phyloP scores from a whole-genome alignment of 2,329 filamentous ascomycete genomes.

The Mycogone perniciosa region DNA sequence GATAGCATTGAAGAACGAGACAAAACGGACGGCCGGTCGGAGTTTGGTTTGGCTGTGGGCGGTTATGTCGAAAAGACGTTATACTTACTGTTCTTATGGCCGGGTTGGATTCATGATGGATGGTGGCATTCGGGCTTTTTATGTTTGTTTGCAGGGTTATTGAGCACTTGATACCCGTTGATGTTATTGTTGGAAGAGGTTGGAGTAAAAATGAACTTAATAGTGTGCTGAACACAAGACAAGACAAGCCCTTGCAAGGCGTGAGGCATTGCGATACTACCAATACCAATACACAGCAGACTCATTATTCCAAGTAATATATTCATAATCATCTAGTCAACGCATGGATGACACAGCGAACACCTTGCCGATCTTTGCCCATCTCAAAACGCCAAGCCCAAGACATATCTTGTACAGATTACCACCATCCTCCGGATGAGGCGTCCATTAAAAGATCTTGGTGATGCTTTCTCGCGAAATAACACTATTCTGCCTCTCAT shows the following conservation, averaged over 20 bases:
- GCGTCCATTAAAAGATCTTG: slow-evolving; percentile 31
- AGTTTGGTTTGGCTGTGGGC: slow-evolving; percentile 4
- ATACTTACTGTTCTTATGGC: not conserved
- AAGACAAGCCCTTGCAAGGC: no score
- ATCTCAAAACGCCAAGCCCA: no score
- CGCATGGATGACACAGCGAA: no score
- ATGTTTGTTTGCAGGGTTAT: slow-evolving; percentile 23
- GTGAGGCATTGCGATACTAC: no score
- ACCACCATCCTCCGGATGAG: no score
- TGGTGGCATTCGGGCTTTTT: not conserved
- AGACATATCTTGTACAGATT: no score
- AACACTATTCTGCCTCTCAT: slow-evolving; percentile 78
- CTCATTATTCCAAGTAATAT: no score
- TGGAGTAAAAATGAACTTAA: not conserved
- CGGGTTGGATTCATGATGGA: not conserved
- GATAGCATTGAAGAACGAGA: no score
- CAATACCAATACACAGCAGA: no score
- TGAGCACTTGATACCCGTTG: slow-evolving; percentile 30
- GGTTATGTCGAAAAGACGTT: not conserved
- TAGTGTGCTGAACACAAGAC: no score
- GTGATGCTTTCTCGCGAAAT: slow-evolving; percentile 66
- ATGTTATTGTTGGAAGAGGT: slow-evolving; percentile 13
- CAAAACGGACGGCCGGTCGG: not conserved
- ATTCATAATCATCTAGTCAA: no score
- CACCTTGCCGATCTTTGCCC: no score